These are phyloP conservation scores for Verticillium alfalfae DNA, from an alignment of 2,329 filamentous ascomycete species.

Conservation along the genomic window DNA sequence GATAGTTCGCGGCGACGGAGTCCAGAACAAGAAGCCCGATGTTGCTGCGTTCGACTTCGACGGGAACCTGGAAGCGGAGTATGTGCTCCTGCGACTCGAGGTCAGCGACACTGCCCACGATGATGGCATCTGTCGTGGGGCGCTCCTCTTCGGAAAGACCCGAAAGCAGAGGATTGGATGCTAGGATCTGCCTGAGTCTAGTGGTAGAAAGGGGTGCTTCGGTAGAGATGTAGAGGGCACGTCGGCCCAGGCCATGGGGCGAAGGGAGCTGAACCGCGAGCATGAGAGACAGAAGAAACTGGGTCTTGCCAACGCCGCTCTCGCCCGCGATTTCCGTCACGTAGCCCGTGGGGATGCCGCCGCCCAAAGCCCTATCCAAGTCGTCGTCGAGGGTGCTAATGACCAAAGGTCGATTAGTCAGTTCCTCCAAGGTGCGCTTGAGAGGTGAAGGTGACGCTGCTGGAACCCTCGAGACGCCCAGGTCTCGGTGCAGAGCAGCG, in stretches of 20 bases:
- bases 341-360: constrained; percentile 75
- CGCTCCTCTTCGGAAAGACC: constrained; percentile 16
- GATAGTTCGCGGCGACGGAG: constrained; percentile 91
- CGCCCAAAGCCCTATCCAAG: constrained; percentile 66
- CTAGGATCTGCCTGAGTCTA: constrained; percentile 75
- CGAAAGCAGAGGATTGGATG: constrained; percentile 56
- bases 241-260: constrained; percentile 63
- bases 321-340: constrained; percentile 90
- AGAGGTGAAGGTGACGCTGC: constrained; percentile 2
- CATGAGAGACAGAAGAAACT: constrained; percentile 80
- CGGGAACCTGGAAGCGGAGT: constrained; percentile 83
- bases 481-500: constrained; percentile 59
- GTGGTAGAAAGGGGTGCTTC: constrained; percentile 79
- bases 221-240: constrained; percentile 90
- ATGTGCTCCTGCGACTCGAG: constrained; percentile 96
- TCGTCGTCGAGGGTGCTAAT: constrained; percentile 77
- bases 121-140: constrained; percentile 69
- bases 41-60: constrained; percentile 69
- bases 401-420: constrained; percentile 25
- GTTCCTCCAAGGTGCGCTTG: constrained; percentile 5
- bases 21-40: constrained; percentile 83
- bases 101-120: constrained; percentile 79
- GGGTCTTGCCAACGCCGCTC: constrained; percentile 91
- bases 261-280: constrained; percentile 77
- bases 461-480: constrained; percentile 18